Evolutionary conservation across 371 early-diverging fungal genomes (phyloP), one percentile per base, ranked within the genome.

Genomic region (Mucor velutinosus): DNA sequence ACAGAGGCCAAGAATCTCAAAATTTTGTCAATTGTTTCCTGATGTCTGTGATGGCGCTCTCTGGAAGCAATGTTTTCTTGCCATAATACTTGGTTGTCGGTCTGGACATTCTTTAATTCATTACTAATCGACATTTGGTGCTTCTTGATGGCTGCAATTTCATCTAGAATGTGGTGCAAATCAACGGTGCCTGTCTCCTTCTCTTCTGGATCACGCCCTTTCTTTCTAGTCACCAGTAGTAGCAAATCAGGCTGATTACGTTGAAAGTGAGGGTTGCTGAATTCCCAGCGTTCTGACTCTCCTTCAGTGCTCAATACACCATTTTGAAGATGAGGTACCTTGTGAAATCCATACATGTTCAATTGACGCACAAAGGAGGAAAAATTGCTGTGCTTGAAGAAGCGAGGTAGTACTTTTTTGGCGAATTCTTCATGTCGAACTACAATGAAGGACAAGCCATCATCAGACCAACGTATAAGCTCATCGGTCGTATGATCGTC

Each of bases 281-380:
- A 86, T 68, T 89, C 89, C 86, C 87, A 87, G 25, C 81, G 81
- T 56, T 82, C 88, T 19, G 83, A 71, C 27, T 90, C 93, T 14
- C 89, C 74, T 35, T 87, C 86, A 1, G 85, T 82, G 58, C 85
- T 84, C 12, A 93, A 78, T 3, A 90, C 90, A 11, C 94, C 94
- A 60, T 91, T 90, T 66, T 92, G 89, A 37, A 94, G 77, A 74
- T 93, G 93, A 1, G 93, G 92, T 10, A 93, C 87, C 64, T 95
- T 95, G 67, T 91, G 88, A 62, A 90, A 92, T 15, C 93, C 96
- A 68, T 94, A 94, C 93, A 95, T 96, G 71, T 98, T 98, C 12
- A 98, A 86, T 76, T 97, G 98, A 12, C 97, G 87, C 10, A 97
- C 96, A 90, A 97, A 98, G 11, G 92, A 92, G 23, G 93, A 91